phyloP scores from a whole-genome alignment of 129 eudicot species.

The Escallonia herrerae region DNA sequence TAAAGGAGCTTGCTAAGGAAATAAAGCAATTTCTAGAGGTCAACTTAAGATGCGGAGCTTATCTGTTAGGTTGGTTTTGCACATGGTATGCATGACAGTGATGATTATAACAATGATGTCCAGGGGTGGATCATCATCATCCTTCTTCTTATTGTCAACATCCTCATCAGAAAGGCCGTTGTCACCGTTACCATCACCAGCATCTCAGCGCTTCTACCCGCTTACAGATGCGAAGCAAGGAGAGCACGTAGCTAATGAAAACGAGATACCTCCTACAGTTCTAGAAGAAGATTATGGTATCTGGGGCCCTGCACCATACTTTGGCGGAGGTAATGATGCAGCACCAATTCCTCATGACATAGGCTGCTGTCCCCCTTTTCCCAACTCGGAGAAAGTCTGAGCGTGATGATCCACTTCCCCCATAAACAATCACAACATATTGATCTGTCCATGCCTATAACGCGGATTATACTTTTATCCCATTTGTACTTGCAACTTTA shows the following conservation, averaged over 20 bases:
- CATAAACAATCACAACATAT: no score
- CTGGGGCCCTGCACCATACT: constrained; percentile 28
- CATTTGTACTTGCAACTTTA: background rate
- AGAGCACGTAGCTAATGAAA: background rate
- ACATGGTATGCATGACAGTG: constrained; percentile 27
- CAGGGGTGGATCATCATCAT: background rate
- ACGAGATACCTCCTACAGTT: background rate
- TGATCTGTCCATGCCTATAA: no score
- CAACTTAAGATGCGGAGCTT: background rate
- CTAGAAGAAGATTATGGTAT: constrained; percentile 24
- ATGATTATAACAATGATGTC: constrained; percentile 14
- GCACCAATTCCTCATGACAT: constrained; percentile 30
- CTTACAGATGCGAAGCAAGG: background rate
- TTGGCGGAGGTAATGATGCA: constrained; percentile 13
- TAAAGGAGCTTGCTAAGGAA: background rate
- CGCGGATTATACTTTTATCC: background rate
- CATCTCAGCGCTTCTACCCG: constrained; percentile 1
- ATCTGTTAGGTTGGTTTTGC: constrained; percentile 28
- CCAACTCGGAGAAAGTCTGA: no score
- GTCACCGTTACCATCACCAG: background rate
- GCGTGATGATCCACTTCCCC: no score
- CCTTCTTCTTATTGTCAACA: background rate
- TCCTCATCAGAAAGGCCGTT: constrained; percentile 8
- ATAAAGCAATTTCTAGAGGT: background rate
- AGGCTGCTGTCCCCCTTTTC: no score